These are phyloP conservation scores for Favolaschia claudopus DNA, from an alignment of 768 basidiomycete genomes.

Conservation along the genomic window DNA sequence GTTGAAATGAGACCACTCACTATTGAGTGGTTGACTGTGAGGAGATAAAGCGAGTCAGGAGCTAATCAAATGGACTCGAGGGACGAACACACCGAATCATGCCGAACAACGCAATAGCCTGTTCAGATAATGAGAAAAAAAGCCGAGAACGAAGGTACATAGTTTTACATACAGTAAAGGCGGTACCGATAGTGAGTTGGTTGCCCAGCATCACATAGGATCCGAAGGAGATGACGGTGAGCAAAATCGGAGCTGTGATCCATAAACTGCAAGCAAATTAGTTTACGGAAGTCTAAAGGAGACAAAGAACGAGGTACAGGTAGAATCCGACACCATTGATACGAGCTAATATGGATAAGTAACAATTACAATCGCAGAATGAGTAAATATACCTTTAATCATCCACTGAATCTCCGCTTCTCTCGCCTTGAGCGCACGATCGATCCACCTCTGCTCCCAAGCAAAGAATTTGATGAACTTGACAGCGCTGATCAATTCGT, in stretches of 20 bases:
- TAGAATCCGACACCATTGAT: slow-evolving; percentile 75
- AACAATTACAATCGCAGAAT: background rate
- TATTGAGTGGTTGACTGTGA: slow-evolving; percentile 19
- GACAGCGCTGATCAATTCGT: slow-evolving; percentile 79
- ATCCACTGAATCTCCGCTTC: slow-evolving; percentile 38
- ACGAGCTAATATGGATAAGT: slow-evolving; percentile 51
- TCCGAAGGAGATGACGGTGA: slow-evolving; percentile 86
- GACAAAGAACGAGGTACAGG: background rate
- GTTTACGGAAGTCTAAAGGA: background rate
- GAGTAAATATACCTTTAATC: slow-evolving; percentile 59
- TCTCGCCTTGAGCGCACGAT: slow-evolving; percentile 13
- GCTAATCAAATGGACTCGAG: background rate
- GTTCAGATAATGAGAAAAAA: background rate
- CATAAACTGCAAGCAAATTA: slow-evolving; percentile 43
- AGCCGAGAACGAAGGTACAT: background rate
- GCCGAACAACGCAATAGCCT: slow-evolving; percentile 82
- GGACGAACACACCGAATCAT: slow-evolving; percentile 70
- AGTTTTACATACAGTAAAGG: slow-evolving; percentile 73
- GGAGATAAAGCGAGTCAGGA: background rate
- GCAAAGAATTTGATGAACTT: slow-evolving; percentile 51
- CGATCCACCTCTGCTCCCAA: slow-evolving; percentile 26
- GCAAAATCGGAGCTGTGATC: slow-evolving; percentile 78
- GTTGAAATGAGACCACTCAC: background rate
- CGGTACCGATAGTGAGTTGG: slow-evolving; percentile 77
- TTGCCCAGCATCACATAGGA: slow-evolving; percentile 78